phyloP scores from a whole-genome alignment of 2,329 filamentous ascomycete species.

The Diaporthe sp. region DNA sequence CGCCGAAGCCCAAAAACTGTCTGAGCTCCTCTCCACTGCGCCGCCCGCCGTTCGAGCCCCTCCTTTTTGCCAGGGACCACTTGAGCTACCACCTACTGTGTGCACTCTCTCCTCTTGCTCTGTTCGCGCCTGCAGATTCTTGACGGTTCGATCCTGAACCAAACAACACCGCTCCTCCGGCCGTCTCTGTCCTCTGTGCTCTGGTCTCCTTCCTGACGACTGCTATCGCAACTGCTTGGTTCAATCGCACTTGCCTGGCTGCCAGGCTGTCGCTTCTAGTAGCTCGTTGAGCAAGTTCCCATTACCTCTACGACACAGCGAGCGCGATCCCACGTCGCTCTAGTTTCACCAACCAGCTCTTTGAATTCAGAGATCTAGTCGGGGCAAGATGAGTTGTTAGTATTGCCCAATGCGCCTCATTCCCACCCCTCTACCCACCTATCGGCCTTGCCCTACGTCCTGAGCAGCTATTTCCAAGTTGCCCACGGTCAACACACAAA shows the following conservation, averaged over 20 bases:
- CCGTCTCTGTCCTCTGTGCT: not conserved
- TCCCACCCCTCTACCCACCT: not conserved
- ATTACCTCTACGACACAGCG: not conserved
- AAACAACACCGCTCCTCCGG: slow-evolving; percentile 10
- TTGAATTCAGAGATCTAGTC: slow-evolving; percentile 17
- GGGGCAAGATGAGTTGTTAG: slow-evolving; percentile 58
- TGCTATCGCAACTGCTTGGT: not conserved
- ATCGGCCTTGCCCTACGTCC: not conserved
- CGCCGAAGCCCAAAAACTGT: not conserved
- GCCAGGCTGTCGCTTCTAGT: not conserved
- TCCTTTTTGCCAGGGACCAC: slow-evolving; percentile 37
- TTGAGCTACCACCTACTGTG: slow-evolving; percentile 23
- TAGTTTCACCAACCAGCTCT: slow-evolving; percentile 16
- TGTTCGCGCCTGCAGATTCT: slow-evolving; percentile 23
- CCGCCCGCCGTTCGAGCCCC: slow-evolving; percentile 27
- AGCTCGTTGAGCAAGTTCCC: slow-evolving; percentile 18
- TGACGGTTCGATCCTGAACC: slow-evolving; percentile 11
- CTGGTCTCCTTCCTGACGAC: not conserved
- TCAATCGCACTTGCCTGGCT: slow-evolving; percentile 19
- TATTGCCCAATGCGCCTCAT: slow-evolving; percentile 39
- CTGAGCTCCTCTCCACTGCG: slow-evolving; percentile 16
- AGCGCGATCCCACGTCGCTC: slow-evolving; percentile 25
- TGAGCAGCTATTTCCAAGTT: slow-evolving; percentile 18
- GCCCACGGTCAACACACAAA: not conserved
- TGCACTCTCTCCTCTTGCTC: slow-evolving; percentile 2